Conservation (phyloP, 2,329 filamentous ascomycete genomes). For the Fusarium aywerte region DNA sequence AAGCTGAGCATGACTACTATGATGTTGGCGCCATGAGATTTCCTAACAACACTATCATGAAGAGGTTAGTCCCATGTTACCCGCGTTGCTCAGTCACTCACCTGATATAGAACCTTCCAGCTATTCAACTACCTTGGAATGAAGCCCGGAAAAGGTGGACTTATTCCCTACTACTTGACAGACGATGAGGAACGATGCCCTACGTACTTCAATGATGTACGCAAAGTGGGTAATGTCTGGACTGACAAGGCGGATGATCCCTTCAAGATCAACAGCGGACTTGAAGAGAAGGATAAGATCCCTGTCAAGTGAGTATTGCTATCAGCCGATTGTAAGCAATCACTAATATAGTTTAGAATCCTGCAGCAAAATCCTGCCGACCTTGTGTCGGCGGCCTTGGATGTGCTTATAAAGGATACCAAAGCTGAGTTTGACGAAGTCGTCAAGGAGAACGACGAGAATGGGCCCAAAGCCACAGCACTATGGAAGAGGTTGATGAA, state of each 20-base stretch:
- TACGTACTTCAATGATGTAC: constrained; percentile 31
- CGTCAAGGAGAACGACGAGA: neutral
- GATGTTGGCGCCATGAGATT: constrained; percentile 57
- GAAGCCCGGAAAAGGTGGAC: neutral
- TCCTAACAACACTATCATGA: constrained; percentile 48
- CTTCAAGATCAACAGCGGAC: constrained; percentile 17
- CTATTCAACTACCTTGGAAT: constrained; percentile 36
- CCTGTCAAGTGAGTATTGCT: neutral
- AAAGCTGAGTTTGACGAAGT: neutral
- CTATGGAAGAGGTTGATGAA: constrained; percentile 28
- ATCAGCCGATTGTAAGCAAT: rapidly evolving
- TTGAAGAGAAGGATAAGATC: constrained; percentile 11
- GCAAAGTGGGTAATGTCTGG: constrained; percentile 6
- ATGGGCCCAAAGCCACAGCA: neutral
- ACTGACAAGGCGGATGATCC: neutral
- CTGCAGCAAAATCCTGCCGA: neutral
- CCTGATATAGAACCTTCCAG: constrained; percentile 23
- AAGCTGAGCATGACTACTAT: constrained; percentile 35
- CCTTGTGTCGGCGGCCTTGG: constrained; percentile 7
- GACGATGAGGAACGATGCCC: constrained; percentile 15
- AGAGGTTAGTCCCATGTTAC: constrained; percentile 9
- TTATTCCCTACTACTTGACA: constrained; percentile 37
- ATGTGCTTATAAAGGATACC: neutral
- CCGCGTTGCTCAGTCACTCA: neutral
- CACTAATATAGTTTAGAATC: neutral